A percentile compares a stretch with the other conserved stretches of the same genome.
These are phyloP conservation scores for Camillea tinctor DNA, from an alignment of 2,329 filamentous ascomycete species.

Conservation along the genomic window DNA sequence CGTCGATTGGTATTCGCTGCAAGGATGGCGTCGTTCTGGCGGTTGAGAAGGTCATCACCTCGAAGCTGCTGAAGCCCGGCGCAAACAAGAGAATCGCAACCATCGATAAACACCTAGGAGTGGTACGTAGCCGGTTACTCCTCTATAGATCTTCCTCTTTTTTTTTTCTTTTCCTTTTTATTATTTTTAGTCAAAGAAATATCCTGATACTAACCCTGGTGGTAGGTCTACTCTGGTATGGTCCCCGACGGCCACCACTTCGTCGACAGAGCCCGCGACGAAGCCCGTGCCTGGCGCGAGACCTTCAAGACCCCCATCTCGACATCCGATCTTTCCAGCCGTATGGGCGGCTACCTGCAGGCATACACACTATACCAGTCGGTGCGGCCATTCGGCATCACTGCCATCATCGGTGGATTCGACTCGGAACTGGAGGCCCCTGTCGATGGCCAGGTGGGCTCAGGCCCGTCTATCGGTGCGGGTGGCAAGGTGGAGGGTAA, in stretches of 20 bases:
- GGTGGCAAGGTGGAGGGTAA: constrained; percentile 76
- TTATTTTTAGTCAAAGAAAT: constrained; percentile 1
- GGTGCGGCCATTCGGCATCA: constrained; percentile 94
- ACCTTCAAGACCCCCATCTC: constrained; percentile 95
- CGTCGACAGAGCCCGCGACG: constrained; percentile 88
- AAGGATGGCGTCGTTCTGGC: constrained; percentile 96
- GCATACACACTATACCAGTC: constrained; percentile 97
- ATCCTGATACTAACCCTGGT: not conserved
- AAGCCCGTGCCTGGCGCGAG: constrained; percentile 86
- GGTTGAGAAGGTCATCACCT: constrained; percentile 92
- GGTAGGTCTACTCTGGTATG: constrained; percentile 89
- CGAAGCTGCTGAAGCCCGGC: constrained; percentile 90
- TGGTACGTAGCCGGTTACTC: constrained; percentile 63
- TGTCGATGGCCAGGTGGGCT: constrained; percentile 88
- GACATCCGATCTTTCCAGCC: constrained; percentile 80
- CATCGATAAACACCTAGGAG: constrained; percentile 88
- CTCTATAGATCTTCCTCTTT: not conserved
- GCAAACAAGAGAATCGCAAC: constrained; percentile 98
- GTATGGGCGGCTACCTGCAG: constrained; percentile 95
- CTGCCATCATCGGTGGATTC: constrained; percentile 89
- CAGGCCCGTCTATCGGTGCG: constrained; percentile 72
- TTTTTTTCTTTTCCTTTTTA: constrained; percentile 1
- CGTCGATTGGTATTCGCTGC: constrained; percentile 92
- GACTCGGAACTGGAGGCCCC: constrained; percentile 83
- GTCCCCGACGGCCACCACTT: constrained; percentile 95